Percentiles rank a stretch among this genome's conserved stretches.
Evolutionary conservation across 768 basidiomycete genomes (phyloP).

Genomic region (Solioccasus polychromus): DNA sequence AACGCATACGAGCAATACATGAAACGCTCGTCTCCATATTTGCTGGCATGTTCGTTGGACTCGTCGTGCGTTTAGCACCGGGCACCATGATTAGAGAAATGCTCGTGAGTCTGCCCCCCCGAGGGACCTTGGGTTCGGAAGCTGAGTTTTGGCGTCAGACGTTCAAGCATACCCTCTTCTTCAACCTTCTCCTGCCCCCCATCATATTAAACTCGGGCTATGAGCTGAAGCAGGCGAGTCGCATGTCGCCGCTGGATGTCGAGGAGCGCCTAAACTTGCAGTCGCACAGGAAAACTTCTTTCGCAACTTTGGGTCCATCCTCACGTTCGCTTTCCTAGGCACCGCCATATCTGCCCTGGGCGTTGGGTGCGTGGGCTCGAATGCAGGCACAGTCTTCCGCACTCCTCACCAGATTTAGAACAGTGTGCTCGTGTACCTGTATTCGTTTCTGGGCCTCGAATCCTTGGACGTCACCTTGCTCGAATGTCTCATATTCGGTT

Average conservation of each 20-base stretch:
- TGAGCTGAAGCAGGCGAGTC: conserved; percentile 89
- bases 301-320: conserved; percentile 94
- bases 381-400: not conserved
- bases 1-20: conserved; percentile 91
- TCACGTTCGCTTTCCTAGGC: conserved; percentile 90
- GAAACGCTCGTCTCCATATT: conserved; percentile 95
- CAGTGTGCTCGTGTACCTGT: conserved; percentile 92
- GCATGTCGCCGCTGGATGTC: not conserved
- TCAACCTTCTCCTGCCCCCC: conserved; percentile 96
- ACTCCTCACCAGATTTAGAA: conserved; percentile 47
- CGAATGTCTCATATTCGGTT: conserved; percentile 95
- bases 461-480: conserved; percentile 80
- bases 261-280: not conserved
- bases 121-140: not conserved
- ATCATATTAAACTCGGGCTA: conserved; percentile 99
- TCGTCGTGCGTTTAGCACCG: conserved; percentile 85
- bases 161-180: conserved; percentile 95
- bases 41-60: conserved; percentile 94
- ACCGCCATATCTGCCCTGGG: conserved; percentile 97
- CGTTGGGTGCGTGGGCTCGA: conserved; percentile 67
- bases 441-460: conserved; percentile 90
- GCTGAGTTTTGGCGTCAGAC: conserved; percentile 51
- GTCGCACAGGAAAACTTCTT: conserved; percentile 89
- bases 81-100: conserved; percentile 96
- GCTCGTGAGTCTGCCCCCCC: conserved; percentile 70